These are phyloP conservation scores for Populus hybrid DNA, from an alignment of 441 rosid genomes.

Conservation along the genomic window DNA sequence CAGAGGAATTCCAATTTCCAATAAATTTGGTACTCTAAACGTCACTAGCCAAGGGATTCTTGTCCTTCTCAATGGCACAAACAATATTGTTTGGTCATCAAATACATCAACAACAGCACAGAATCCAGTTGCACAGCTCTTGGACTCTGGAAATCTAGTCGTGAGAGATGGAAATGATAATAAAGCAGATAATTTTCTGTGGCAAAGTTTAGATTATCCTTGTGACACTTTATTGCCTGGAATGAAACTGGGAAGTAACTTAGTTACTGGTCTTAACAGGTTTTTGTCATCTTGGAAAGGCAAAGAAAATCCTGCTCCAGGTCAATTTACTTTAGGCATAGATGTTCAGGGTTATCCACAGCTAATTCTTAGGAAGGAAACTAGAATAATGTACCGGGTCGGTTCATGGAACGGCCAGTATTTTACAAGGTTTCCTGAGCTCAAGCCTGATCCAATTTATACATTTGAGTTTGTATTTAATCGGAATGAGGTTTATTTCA, in stretches of 20 bases:
- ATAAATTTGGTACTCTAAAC: slow-evolving; percentile 32
- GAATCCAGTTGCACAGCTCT: slow-evolving; percentile 26
- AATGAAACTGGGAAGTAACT: slow-evolving; percentile 42
- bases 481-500: slow-evolving; percentile 38
- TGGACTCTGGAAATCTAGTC: slow-evolving; percentile 45
- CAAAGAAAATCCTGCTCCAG: slow-evolving; percentile 50
- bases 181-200: slow-evolving; percentile 24
- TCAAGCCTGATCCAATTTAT: slow-evolving; percentile 24
- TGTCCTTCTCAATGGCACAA: slow-evolving; percentile 35
- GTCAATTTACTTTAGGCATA: slow-evolving; percentile 38
- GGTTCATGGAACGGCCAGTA: slow-evolving; percentile 60
- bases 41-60: slow-evolving; percentile 39
- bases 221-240: slow-evolving; percentile 53
- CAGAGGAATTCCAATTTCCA: slow-evolving; percentile 43
- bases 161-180: slow-evolving; percentile 22
- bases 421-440: slow-evolving; percentile 46
- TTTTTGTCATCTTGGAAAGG: slow-evolving; percentile 57
- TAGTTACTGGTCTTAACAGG: not conserved
- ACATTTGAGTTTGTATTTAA: slow-evolving; percentile 30
- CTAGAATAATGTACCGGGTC: slow-evolving; percentile 29
- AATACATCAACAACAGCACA: slow-evolving; percentile 12
- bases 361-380: slow-evolving; percentile 21
- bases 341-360: slow-evolving; percentile 51
- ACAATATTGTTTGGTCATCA: slow-evolving; percentile 44
- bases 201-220: slow-evolving; percentile 65